Base-by-base conservation (phyloP, 2,329 filamentous ascomycete species). In the Ophiosphaerella herpotricha region DNA sequence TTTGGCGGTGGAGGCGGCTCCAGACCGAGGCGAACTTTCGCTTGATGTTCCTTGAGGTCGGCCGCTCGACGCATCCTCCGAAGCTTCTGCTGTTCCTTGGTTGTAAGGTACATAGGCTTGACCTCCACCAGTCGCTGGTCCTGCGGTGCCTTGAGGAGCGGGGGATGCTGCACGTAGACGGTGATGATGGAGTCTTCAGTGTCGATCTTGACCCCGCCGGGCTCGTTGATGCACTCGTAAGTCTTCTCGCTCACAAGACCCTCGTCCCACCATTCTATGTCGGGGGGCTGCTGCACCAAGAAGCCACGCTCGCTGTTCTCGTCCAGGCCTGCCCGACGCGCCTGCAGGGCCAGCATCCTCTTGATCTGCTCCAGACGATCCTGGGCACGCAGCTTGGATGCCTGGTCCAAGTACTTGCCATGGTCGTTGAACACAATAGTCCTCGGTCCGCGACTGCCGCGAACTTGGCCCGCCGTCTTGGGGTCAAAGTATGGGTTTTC, bases 241-340 rank as follows among this genome's bases (percentile, higher is more conserved):
- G 82, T 87, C 36, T 83, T 82, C 36, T 88, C 90, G 43, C 88
- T 82, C 13, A 96, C 81, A 14, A 97, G 77, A 2, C 87, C 90
- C 75, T 97, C 92, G 64, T 99, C 94, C 90, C 93, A 97, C 94
- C 94, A 99, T 73, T 99, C 94, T 36, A 97, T 82, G 7, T 88
- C 88, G 4, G 94, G 94, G 8, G 94, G 94, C 29, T 82, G 81
- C 55, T 93, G 87, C 5, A 97, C 85, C 4, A 94, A 75, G 70
- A 93, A 97, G 29, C 91, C 89, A 72, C 93, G 96, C 72, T 99
- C 93, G 41, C 89, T 85, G 54, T 95, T 93, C 70, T 97, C 93
- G 64, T 97, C 93, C 55, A 97, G 90, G 39, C 91, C 92, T n/a
- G 89, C 91, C 71, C 91, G 93, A 51, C 92, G 84, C 9, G 91